Evolutionary conservation across 345 rosid species (phyloP), one percentile per base, ranked within the genome.

Genomic region (Noccaea bulbosa): DNA sequence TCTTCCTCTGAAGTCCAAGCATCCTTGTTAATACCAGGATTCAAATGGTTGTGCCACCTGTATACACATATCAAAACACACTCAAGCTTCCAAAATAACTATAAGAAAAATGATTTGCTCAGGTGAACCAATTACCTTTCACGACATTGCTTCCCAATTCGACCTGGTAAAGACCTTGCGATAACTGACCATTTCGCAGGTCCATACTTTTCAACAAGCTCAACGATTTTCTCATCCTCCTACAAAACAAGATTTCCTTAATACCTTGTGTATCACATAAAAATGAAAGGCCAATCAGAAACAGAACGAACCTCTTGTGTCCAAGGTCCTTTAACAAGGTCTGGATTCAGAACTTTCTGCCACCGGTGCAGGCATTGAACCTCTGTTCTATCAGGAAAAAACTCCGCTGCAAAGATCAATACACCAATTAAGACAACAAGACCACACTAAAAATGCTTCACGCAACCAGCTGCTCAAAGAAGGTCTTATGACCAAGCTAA

Each of bases 21-120:
- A 51, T 89, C 96, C 80, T 87, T 94, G 77, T 88, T 91, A 49
- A 94, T 94, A 57, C 82, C 88, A 38, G 99, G 99, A 84, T 94
- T 89, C 81, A 94, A 88, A 83, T 94, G 99, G 83, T 94, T 94
- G 83, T 94, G 97, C 99, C 99, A 95, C 82, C 99, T 95, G 80
- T 60, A 81, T 32, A 77, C 33, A 77, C 27, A 71, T 54, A 48
- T 62, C 46, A 55, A 35, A 52, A 55, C 53, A 56, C 66, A 63
- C 7, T 68, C 22, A 62, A 61, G 70, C 69, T 69, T 62, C 48
- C 49, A 52, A 44, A 12, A 30, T 20, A 52, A 34, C 39, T 68
- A 37, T 3, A 52, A 62, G 32, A 47, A 33, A 34, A 9, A 55
- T 41, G 63, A 8, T 35, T 55, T 46, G 70, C 48, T 64, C 41